phyloP scores from a whole-genome alignment of 2,329 filamentous ascomycete species.

The Calonectria leucothoes region DNA sequence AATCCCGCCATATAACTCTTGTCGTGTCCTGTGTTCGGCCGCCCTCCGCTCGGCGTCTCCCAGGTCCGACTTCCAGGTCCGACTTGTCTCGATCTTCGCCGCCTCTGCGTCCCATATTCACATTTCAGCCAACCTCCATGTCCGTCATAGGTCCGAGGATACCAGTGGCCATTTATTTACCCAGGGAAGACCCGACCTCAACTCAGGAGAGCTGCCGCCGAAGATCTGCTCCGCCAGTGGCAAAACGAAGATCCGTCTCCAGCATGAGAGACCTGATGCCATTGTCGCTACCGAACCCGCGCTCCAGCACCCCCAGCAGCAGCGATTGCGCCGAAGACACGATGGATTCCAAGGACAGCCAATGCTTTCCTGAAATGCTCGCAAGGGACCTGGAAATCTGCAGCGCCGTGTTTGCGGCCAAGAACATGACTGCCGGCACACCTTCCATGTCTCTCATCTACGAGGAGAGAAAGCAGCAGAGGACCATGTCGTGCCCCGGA shows the following conservation, averaged over 20 bases:
- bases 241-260: slow-evolving; percentile 49
- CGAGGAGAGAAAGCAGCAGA: slow-evolving; percentile 37
- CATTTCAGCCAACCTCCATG: slow-evolving; percentile 22
- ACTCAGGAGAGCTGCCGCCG: slow-evolving; percentile 21
- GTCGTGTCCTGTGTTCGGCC: slow-evolving; percentile 20
- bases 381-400: slow-evolving; percentile 65
- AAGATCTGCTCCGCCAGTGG: slow-evolving; percentile 31
- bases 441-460: slow-evolving; percentile 53
- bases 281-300: slow-evolving; percentile 47
- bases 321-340: slow-evolving; percentile 37
- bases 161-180: slow-evolving; percentile 40
- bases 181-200: slow-evolving; percentile 34
- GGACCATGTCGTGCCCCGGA: slow-evolving; percentile 27
- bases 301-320: slow-evolving; percentile 37
- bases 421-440: slow-evolving; percentile 63
- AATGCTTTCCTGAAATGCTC: slow-evolving; percentile 68
- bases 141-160: slow-evolving; percentile 31
- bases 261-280: slow-evolving; percentile 54
- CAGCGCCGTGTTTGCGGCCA: slow-evolving; percentile 59
- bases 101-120: slow-evolving; percentile 13
- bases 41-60: not conserved
- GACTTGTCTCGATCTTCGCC: slow-evolving; percentile 22
- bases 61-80: not conserved
- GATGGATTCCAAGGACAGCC: slow-evolving; percentile 47
- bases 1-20: slow-evolving; percentile 33